Conservation (phyloP, 768 basidiomycete genomes). For the Macrolepiota albuminosa region DNA sequence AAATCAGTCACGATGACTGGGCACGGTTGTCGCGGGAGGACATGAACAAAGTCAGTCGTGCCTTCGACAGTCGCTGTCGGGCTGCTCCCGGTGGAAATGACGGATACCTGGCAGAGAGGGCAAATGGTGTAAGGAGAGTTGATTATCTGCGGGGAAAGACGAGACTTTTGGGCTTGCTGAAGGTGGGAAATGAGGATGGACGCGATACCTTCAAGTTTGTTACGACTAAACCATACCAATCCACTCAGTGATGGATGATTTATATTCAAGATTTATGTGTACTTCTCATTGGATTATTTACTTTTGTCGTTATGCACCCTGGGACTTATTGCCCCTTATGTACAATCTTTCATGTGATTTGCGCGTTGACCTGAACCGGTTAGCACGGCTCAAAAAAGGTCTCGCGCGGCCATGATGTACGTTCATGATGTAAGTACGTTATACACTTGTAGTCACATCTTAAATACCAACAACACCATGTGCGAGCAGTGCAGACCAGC, state of each 20-base stretch:
- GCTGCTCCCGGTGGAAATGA: slow-evolving; percentile 15
- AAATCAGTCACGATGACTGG: slow-evolving; percentile 39
- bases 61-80: slow-evolving; percentile 35
- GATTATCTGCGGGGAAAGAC: slow-evolving; percentile 50
- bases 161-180: slow-evolving; percentile 44
- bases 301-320: too few relatives aligned
- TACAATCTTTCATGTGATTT: too few relatives aligned
- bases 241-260: not conserved
- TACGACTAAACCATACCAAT: not conserved
- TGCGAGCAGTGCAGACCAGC: not conserved
- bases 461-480: too few relatives aligned
- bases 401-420: too few relatives aligned
- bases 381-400: too few relatives aligned
- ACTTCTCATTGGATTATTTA: too few relatives aligned
- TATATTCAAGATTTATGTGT: not conserved
- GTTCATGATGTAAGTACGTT: too few relatives aligned
- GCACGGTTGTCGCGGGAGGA: slow-evolving; percentile 23
- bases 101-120: slow-evolving; percentile 30
- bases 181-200: slow-evolving; percentile 30
- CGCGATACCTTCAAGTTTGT: slow-evolving; percentile 31
- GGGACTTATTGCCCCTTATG: too few relatives aligned
- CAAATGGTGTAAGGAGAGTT: slow-evolving; percentile 53
- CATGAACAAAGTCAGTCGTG: slow-evolving; percentile 27
- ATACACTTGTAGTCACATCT: too few relatives aligned
- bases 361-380: too few relatives aligned